These are phyloP conservation scores for Fusarium haematococcum DNA, from an alignment of 2,329 filamentous ascomycete genomes.

Conservation along the genomic window DNA sequence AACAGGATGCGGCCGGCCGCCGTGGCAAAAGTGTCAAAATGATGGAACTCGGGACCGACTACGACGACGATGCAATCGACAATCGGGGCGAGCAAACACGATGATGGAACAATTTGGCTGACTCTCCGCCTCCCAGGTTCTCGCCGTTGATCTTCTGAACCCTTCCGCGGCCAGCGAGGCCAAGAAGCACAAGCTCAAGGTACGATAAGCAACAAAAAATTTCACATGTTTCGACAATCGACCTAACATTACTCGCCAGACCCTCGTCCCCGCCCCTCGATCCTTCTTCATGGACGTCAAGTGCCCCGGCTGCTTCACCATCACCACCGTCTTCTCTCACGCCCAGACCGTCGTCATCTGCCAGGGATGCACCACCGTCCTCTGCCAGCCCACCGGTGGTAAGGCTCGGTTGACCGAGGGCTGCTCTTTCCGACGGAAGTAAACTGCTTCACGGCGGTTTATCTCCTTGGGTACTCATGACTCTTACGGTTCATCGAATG, in stretches of 20 bases:
- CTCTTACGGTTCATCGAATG: slow-evolving; percentile 62
- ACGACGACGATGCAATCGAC: slow-evolving; percentile 20
- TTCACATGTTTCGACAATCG: slow-evolving; percentile 25
- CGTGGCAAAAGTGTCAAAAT: slow-evolving; percentile 33
- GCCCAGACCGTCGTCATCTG: slow-evolving; percentile 99
- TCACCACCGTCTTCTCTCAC: slow-evolving; percentile 99
- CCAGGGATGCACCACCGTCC: slow-evolving; percentile 98
- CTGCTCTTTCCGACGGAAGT: slow-evolving; percentile 99
- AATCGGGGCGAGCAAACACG: slow-evolving; percentile 20
- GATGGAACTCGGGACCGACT: slow-evolving; percentile 30
- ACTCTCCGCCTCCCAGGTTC: slow-evolving; percentile 77
- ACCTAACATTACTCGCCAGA: slow-evolving; percentile 63
- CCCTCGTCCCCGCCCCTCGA: slow-evolving; percentile 93
- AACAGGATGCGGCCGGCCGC: slow-evolving; percentile 17
- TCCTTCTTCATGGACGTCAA: slow-evolving; percentile 99
- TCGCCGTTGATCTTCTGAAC: slow-evolving; percentile 99
- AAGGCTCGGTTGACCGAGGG: slow-evolving; percentile 99
- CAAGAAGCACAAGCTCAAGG: slow-evolving; percentile 99
- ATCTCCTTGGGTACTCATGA: slow-evolving; percentile 62
- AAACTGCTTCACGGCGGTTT: slow-evolving; percentile 69
- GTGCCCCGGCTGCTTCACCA: slow-evolving; percentile 99
- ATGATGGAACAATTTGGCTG: slow-evolving; percentile 55
- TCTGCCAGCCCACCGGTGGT: slow-evolving; percentile 99
- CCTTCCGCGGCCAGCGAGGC: slow-evolving; percentile 97
- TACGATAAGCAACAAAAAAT: slow-evolving; percentile 58